A percentile compares a stretch with the other conserved stretches of the same genome.
These are phyloP conservation scores for Knoxia roxburghii DNA, from an alignment of 257 asterid species.

Conservation along the genomic window DNA sequence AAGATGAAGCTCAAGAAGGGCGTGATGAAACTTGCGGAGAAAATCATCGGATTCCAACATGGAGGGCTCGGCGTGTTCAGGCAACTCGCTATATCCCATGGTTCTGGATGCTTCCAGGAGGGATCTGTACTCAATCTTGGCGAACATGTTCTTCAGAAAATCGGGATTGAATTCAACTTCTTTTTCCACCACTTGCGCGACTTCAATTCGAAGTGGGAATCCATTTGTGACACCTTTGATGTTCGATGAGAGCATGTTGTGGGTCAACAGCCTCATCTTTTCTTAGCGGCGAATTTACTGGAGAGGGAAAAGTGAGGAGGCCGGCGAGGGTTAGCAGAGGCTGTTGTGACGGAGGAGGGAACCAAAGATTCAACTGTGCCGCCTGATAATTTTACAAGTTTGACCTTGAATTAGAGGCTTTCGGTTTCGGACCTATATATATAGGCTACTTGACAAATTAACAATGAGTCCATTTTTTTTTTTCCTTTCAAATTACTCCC, in stretches of 20 bases:
- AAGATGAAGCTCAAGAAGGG: constrained; percentile 84
- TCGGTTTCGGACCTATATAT: too few relatives aligned
- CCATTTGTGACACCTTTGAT: constrained; percentile 78
- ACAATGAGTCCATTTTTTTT: too few relatives aligned
- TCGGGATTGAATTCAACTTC: constrained; percentile 60
- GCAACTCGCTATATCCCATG: constrained; percentile 73
- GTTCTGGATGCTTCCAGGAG: constrained; percentile 61
- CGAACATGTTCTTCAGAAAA: constrained; percentile 70
- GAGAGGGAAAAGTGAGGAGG: background rate
- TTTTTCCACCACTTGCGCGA: constrained; percentile 50
- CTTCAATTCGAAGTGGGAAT: constrained; percentile 66
- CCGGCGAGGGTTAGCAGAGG: too few relatives aligned
- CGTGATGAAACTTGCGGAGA: constrained; percentile 74
- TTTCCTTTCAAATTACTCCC: too few relatives aligned
- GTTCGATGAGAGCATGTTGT: constrained; percentile 81
- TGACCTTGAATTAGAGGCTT: too few relatives aligned
- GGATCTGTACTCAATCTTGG: constrained; percentile 72
- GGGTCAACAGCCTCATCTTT: constrained; percentile 80
- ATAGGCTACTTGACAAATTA: too few relatives aligned
- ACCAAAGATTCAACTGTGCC: too few relatives aligned
- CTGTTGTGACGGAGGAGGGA: too few relatives aligned
- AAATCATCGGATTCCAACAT: constrained; percentile 78
- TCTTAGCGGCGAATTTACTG: background rate
- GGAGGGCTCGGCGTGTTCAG: constrained; percentile 55
- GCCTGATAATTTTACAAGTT: too few relatives aligned